A percentile compares a stretch with the other conserved stretches of the same genome.
These are phyloP conservation scores for Podaxis rugospora DNA, from an alignment of 768 basidiomycete genomes.

Conservation along the genomic window DNA sequence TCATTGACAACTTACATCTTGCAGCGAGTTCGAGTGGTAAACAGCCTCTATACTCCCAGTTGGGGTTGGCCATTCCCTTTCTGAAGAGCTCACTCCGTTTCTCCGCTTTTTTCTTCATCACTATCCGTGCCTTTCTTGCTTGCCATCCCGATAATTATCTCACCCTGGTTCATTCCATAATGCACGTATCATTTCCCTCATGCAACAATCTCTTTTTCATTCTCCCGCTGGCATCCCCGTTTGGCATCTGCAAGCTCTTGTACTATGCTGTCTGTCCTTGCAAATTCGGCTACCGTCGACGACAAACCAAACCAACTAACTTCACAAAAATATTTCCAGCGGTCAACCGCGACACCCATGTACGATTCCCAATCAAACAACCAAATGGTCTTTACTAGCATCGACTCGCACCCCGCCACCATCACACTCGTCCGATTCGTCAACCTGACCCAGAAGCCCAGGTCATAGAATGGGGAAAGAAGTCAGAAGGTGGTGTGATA, in stretches of 20 bases:
- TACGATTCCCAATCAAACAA: not conserved
- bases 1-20: slow-evolving; percentile 5
- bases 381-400: not conserved
- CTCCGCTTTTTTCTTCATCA: not conserved
- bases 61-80: not conserved
- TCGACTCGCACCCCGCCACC: not conserved
- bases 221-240: not conserved
- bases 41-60: not conserved
- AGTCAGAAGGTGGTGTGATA: not conserved
- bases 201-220: not conserved
- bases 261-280: not conserved
- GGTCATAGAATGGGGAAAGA: not conserved
- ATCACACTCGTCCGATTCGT: not conserved
- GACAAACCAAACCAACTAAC: not conserved
- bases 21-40: slow-evolving; percentile 42
- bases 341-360: not conserved
- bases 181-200: not conserved
- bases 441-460: no score
- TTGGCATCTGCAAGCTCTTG: not conserved
- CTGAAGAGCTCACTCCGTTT: not conserved
- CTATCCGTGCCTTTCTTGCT: not conserved
- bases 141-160: not conserved
- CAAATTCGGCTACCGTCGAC: not conserved
- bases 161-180: not conserved
- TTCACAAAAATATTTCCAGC: not conserved